Evolutionary conservation across 2,329 filamentous ascomycete genomes (phyloP), one percentile per base, ranked within the genome.

Genomic region (Alternaria incomplexa): DNA sequence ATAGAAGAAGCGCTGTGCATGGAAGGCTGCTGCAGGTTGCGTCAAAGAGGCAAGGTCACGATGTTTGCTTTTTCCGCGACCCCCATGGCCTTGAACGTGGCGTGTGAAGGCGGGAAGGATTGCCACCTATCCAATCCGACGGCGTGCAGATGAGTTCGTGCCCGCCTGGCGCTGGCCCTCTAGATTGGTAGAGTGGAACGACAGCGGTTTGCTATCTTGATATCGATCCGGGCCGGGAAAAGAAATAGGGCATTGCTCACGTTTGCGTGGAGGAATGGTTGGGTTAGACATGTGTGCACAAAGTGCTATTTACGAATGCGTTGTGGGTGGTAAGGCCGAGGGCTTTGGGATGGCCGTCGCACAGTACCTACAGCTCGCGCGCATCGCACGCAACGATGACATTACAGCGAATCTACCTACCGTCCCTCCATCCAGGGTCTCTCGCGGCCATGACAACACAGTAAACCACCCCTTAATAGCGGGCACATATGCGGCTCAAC

Each of bases 401-500:
- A 36, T 51, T 36, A 1, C 48, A 23, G 28, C 22, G 15, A 23
- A 23, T 32, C 47, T 51, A 32, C 20, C 47, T 51, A 32, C 47
- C 13, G 26, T 51, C 47, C 17, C 17, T 30, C 47, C 12, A 22
- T 22, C 32, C 48, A 23, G 20, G 48, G 17, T 36, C 17, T 20
- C 13, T 28, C 28, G 22, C 28, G 15, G 22, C 15, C n/a, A 26
- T 20, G n/a, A 43, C 12, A 28, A 43, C 36, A 36, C 9, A 22
- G 32, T 40, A 40, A 40, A 20, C 23, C 36, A 20, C 30, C 50
- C 25, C 17, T 32, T 40, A 23, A 45, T 52, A 36, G 63, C 63
- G 63, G 61, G 61, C 61, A 62, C 56, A 46, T 56, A 69, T 72
- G 68, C 66, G 69, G 69, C 69, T 70, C 66, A 63, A 53, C 57